Evolutionary conservation across 345 rosid genomes (phyloP).

Genomic region (Eucalyptus victrix): DNA sequence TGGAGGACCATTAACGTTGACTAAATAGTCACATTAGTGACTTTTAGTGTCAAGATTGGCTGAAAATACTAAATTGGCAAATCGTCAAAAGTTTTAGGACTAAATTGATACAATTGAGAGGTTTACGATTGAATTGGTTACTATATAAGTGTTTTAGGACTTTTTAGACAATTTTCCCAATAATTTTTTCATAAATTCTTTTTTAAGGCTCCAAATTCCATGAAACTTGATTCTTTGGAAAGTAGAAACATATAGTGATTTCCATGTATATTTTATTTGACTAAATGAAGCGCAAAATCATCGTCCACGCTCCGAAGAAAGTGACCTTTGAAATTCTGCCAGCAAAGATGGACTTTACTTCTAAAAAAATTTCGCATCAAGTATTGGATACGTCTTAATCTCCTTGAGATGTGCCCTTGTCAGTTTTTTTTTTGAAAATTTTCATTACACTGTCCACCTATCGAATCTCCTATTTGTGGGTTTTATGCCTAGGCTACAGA

Average conservation of each 20-base stretch:
- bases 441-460: accelerated
- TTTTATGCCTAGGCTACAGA: too few relatives aligned
- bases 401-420: accelerated
- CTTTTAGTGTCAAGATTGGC: accelerated
- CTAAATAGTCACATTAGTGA: accelerated
- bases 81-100: accelerated
- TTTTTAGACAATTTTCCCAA: accelerated
- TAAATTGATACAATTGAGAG: accelerated
- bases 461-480: too few relatives aligned
- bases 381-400: too few relatives aligned
- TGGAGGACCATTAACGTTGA: accelerated
- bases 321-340: too few relatives aligned
- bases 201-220: not conserved
- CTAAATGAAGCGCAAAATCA: not conserved
- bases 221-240: not conserved
- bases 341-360: too few relatives aligned
- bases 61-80: accelerated
- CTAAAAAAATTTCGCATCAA: too few relatives aligned
- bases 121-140: accelerated
- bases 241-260: not conserved
- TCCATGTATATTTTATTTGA: not conserved
- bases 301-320: not conserved
- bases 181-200: not conserved
- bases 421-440: too few relatives aligned
- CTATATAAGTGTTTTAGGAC: accelerated